phyloP scores from a whole-genome alignment of 805 yeast genomes.

The Myxozyma melibiosi region DNA sequence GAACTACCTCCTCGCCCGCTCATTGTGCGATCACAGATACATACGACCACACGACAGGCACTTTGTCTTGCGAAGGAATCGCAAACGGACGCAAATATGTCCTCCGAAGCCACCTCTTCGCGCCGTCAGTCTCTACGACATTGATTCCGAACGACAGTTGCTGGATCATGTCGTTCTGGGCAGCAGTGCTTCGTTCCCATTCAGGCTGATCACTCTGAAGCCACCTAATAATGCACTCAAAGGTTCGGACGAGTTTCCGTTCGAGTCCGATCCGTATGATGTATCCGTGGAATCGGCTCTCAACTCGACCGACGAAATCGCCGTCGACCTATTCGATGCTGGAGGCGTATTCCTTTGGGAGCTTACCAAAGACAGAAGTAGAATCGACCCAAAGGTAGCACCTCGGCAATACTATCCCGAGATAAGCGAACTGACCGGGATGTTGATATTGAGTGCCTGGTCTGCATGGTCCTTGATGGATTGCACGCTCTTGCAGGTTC shows the following conservation, averaged over 20 bases:
- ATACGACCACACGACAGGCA: neutral
- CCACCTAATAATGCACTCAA: neutral
- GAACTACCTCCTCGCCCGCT: slow-evolving; percentile 12
- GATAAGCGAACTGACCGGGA: neutral
- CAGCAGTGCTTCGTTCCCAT: slow-evolving; percentile 17
- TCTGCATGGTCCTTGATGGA: slow-evolving; percentile 25
- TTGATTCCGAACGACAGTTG: slow-evolving; percentile 17
- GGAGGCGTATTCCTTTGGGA: slow-evolving; percentile 22
- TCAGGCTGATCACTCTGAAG: slow-evolving; percentile 12
- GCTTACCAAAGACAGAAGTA: neutral
- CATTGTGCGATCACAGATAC: slow-evolving; percentile 8
- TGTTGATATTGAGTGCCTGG: slow-evolving; percentile 9
- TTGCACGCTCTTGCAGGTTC: slow-evolving; percentile 17
- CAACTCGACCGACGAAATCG: neutral
- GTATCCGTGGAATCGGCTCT: slow-evolving; percentile 2
- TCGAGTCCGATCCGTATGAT: neutral
- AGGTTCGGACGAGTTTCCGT: neutral
- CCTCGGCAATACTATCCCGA: neutral
- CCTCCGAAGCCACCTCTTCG: slow-evolving; percentile 12
- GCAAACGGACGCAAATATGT: neutral
- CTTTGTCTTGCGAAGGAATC: neutral
- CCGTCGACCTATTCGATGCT: neutral
- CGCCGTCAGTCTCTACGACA: neutral
- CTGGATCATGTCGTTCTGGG: slow-evolving; percentile 23
- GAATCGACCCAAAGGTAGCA: slow-evolving; percentile 1